phyloP scores from a whole-genome alignment of 1,139 yeast genomes.

The Diutina ranongensis region DNA sequence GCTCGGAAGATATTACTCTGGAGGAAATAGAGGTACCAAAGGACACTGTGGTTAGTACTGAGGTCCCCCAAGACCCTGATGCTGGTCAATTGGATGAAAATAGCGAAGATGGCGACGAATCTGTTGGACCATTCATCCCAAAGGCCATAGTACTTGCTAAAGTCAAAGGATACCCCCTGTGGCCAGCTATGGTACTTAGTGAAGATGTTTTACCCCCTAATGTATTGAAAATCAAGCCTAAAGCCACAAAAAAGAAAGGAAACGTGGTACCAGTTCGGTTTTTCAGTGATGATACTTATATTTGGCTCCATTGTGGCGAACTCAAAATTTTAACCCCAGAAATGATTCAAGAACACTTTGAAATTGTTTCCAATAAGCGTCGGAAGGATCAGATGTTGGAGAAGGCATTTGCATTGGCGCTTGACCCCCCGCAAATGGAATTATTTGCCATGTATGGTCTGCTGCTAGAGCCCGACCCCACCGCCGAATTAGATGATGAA shows the following conservation, averaged over 20 bases:
- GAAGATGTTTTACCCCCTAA: conserved; percentile 42
- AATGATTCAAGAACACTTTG: conserved; percentile 21
- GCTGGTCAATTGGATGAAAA: background rate
- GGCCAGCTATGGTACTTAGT: conserved; percentile 76
- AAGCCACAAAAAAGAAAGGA: conserved; percentile 17
- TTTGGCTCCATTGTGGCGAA: conserved; percentile 43
- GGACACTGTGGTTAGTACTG: too few species aligned
- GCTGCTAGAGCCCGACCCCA: conserved; percentile 16
- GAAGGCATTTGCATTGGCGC: conserved; percentile 29
- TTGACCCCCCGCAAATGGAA: conserved; percentile 33
- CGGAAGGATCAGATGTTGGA: conserved; percentile 27
- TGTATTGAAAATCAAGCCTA: conserved; percentile 38
- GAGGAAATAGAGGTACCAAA: too few species aligned
- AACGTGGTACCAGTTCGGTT: conserved; percentile 37
- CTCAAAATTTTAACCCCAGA: conserved; percentile 19
- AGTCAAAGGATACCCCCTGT: conserved; percentile 68
- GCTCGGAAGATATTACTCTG: too few species aligned
- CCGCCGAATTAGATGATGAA: conserved; percentile 11
- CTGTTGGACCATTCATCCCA: too few species aligned
- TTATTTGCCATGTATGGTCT: conserved; percentile 33
- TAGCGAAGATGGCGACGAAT: too few species aligned
- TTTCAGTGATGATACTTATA: conserved; percentile 55
- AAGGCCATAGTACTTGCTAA: conserved; percentile 48
- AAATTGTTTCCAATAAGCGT: conserved; percentile 12
- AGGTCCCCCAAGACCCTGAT: background rate